These are phyloP conservation scores for Pistacia vera DNA, from an alignment of 345 rosid species.

Conservation along the genomic window DNA sequence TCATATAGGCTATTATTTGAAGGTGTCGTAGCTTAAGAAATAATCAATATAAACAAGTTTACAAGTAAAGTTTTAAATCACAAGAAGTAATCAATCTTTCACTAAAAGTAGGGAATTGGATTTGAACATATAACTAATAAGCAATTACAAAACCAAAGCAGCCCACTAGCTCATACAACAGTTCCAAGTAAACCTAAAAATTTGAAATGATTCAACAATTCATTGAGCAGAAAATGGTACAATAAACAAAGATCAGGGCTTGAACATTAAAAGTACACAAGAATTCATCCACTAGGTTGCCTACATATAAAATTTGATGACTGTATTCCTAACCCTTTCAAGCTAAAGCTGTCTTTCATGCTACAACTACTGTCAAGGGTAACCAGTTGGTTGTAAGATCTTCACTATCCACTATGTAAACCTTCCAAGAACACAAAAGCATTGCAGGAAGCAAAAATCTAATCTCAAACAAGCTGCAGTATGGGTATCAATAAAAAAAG, in stretches of 20 bases:
- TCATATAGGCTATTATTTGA: no score
- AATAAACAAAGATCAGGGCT: not conserved
- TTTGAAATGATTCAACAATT: constrained; percentile 11
- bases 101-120: not conserved
- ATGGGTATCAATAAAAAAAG: constrained; percentile 15
- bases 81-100: not conserved
- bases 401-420: constrained; percentile 30
- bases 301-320: constrained; percentile 36
- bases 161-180: not conserved
- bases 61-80: not conserved
- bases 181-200: constrained; percentile 1
- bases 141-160: not conserved
- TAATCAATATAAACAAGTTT: not conserved
- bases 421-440: constrained; percentile 28
- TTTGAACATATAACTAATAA: not conserved
- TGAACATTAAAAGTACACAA: constrained; percentile 31
- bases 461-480: constrained; percentile 26
- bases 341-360: constrained; percentile 32
- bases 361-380: constrained; percentile 28
- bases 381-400: constrained; percentile 25
- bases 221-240: constrained; percentile 5
- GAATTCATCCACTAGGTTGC: constrained; percentile 33
- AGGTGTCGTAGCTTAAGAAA: no score
- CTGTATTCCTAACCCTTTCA: constrained; percentile 38
- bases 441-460: constrained; percentile 21